Base-by-base conservation (phyloP, 1,139 yeast genomes). In the Wickerhamiella pararugosa region DNA sequence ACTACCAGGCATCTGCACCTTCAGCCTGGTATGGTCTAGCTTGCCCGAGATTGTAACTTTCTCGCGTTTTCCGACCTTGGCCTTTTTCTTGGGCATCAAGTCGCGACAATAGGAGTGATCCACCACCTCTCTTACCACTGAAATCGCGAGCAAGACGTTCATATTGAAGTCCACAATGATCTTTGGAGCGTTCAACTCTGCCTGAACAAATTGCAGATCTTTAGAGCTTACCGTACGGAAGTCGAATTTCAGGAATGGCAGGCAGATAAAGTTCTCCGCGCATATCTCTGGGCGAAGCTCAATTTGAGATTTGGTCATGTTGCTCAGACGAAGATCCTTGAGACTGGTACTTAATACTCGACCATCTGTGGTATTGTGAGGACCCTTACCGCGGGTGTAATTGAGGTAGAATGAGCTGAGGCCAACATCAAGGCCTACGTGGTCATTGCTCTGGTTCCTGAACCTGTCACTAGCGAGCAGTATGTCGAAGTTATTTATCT, bases 1-100 rank as follows among this genome's bases (percentile, higher is more conserved):
- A 25, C 63, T 59, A 44, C 67, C 66, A 1, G 81, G 81, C 26
- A 76, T 55, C 28, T 70, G 59, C 2, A 67, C 53, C 36, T 72
- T 71, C 35, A 70, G 43, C 2, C 75, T 66, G 11, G 67, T 51
- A 31, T 55, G 52, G 15, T 57, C 61, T 3, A 74, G 62, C 37
- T 62, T 62, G 8, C 67, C 52, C n/a, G 56, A 29, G 29, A 31
- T 6, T 4, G 31, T 25, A 6, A 39, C 10, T 34, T 28, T 36
- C 11, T 34, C 36, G 15, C 15, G 28, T 7, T 4, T 8, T 21
- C 25, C 28, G 9, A 11, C 27, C 25, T 8, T 26, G 3, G 25
- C 10, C 11, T 28, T 26, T 9, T 9, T 31, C n/a, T 32, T 29
- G 5, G 30, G 35, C 29, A 37, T 32, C 32, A 42, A 9, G 29